Base-by-base conservation (phyloP, 2,329 filamentous ascomycete genomes). In the Colletotrichum lindemuthianum region DNA sequence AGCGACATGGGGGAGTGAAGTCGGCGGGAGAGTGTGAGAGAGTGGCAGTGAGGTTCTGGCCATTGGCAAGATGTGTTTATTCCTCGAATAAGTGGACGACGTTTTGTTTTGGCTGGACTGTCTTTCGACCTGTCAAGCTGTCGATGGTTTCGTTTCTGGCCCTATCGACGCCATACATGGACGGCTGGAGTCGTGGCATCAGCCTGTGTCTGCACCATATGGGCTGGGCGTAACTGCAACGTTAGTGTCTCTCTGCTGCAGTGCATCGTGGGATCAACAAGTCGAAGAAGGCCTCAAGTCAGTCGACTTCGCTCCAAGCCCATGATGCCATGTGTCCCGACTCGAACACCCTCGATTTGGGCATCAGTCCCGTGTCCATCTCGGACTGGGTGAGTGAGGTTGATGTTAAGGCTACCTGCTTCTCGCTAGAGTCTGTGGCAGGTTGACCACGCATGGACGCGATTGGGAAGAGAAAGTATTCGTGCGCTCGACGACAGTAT, bases 361-460 rank as follows among this genome's bases (percentile, higher is more conserved):
- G 24, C 36, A 45, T 16, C 34, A 11, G 36, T 39, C 40, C 36
- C 58, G 51, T 56, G 45, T 50, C 51, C 43, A 8, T 33, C 9
- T 15, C 39, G 45, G 37, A 65, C 58, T 47, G 24, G 36, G 24
- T 54, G 58, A 41, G 24, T 15, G 10, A 56, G 32, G 32, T 47
- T 50, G 32, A 9, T 32, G 24, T 41, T 32, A 49, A 43, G 45
- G 36, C 45, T 61, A 40, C 15, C 16, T 52, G 37, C 45, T 39
- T 60, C 45, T 36, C 12, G 51, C 24, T 32, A 10, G 40, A 16
- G 15, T 13, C 39, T 11, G 15, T 7, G 11, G 37, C n/a, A 48
- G 39, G 58, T 34, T 24, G 24, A 13, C 40, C 33, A 43, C 24
- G 2, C 24, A 24, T 24, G 24, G 24, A 24, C 4, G 37, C 34